Evolutionary conservation across 768 basidiomycete species (phyloP).

Genomic region (Ephemerocybe angulata): DNA sequence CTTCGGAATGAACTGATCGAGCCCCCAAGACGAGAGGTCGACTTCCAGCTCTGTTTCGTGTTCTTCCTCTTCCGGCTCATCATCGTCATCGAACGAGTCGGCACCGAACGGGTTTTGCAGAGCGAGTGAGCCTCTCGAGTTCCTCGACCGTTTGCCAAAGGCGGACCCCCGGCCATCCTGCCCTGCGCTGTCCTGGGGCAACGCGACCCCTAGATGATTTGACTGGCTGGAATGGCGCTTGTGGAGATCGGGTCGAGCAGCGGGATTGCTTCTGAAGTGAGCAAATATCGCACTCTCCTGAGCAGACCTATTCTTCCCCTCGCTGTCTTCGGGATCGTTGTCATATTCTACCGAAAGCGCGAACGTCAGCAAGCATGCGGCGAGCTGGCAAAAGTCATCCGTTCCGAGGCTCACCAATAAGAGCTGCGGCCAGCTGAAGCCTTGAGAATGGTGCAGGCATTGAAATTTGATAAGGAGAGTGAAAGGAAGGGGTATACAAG

Average conservation of each 20-base stretch:
- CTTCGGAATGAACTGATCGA: conserved; percentile 72
- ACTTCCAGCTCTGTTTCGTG: conserved; percentile 61
- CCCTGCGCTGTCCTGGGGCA: conserved; percentile 56
- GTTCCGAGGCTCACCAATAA: conserved; percentile 54
- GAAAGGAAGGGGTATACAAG: neutral
- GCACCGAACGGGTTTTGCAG: conserved; percentile 72
- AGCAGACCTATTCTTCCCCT: conserved; percentile 58
- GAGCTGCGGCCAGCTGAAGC: conserved; percentile 80
- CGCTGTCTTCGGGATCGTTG: conserved; percentile 73
- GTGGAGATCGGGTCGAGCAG: conserved; percentile 38
- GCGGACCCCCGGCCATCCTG: conserved; percentile 45
- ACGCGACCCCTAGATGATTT: conserved; percentile 64
- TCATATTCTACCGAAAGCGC: conserved; percentile 68
- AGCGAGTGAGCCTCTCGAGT: conserved; percentile 55
- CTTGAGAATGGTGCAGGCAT: conserved; percentile 66
- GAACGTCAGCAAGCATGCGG: neutral
- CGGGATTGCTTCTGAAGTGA: conserved; percentile 60
- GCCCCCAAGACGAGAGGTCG: conserved; percentile 80
- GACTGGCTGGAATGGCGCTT: conserved; percentile 58
- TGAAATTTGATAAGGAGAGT: neutral
- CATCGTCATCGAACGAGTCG: conserved; percentile 56
- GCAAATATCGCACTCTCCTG: conserved; percentile 85
- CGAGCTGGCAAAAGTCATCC: neutral
- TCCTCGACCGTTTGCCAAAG: conserved; percentile 46
- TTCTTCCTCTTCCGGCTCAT: conserved; percentile 41